Base-by-base conservation (phyloP, 75 land plant genomes). In the Cunninghamia lanceolata region DNA sequence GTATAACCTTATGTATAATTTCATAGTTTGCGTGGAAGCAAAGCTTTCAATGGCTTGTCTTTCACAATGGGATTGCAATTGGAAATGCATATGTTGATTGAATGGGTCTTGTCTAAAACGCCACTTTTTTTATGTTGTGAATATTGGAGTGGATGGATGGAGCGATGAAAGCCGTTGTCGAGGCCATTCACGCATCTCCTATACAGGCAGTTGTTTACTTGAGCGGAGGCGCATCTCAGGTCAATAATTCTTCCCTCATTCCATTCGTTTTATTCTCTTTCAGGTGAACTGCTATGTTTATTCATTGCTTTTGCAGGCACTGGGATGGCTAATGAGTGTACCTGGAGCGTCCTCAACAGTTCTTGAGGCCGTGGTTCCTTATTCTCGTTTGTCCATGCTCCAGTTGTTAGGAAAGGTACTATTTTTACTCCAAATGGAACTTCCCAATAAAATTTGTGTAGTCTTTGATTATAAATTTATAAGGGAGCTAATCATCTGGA, bases 201-300 rank as follows among this genome's bases (percentile, higher is more conserved):
- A 92, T 93, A n/a, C 98, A 94, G 82, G 92, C 94, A 42, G 96
- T 95, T 30, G 86, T 97, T 89, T 94, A 88, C 82, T 81, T 95
- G 77, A 76, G 96, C 77, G 96, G 99, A 50, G 99, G 99, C 4
- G 99, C 96, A 32, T 95, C 99, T 75, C 96, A 96, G 95, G 99
- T 96, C 21, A 36, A 56, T 28, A 59, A 63, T 25, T 17, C 77
- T 8, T 17, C 30, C 15, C 3, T 85, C 45, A 42, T 25, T 30
- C 34, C 42, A 17, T 25, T 47, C 9, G 36, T 9, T 63, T n/a
- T 10, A 13, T 21, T 36, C n/a, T 35, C 9, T n/a, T 19, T 68
- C 45, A 63, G 30, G 68, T 25, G 9, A 9, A 63, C 1, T 63
- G 66, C n/a, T 21, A 63, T 28, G 36, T 30, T n/a, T 74, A 70